These are phyloP conservation scores for Streptanthus diversifolius DNA, from an alignment of 345 rosid species.

Conservation along the genomic window DNA sequence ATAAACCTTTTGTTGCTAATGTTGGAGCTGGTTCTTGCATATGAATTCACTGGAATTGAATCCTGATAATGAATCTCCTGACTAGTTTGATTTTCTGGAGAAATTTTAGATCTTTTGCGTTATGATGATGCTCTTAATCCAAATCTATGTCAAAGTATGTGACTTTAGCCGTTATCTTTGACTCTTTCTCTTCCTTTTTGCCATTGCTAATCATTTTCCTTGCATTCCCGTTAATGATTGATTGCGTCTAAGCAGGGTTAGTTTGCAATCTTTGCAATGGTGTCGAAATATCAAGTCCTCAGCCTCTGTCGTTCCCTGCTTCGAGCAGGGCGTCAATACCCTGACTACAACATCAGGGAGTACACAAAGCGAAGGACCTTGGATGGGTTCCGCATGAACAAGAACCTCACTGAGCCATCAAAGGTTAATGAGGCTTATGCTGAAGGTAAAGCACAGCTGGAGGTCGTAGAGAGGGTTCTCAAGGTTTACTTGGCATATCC, in stretches of 20 bases:
- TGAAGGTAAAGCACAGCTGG: slow-evolving; percentile 61
- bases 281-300: slow-evolving; percentile 41
- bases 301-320: slow-evolving; percentile 65
- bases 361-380: slow-evolving; percentile 68
- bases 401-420: slow-evolving; percentile 46
- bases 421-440: slow-evolving; percentile 48
- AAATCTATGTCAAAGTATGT: neutral
- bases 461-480: slow-evolving; percentile 63
- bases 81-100: neutral
- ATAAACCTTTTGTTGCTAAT: neutral
- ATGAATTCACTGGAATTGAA: neutral
- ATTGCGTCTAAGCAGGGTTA: slow-evolving; percentile 5
- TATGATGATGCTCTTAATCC: neutral
- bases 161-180: neutral
- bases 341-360: slow-evolving; percentile 79
- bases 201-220: neutral
- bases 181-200: neutral
- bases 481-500: slow-evolving; percentile 66
- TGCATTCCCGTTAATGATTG: neutral
- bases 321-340: slow-evolving; percentile 61
- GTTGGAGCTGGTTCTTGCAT: neutral
- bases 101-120: neutral
- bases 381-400: slow-evolving; percentile 64
- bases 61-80: neutral
- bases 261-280: slow-evolving; percentile 23